Evolutionary conservation across 192 early-diverging fungal species (phyloP).

Genomic region (Gonapodya prolifera): DNA sequence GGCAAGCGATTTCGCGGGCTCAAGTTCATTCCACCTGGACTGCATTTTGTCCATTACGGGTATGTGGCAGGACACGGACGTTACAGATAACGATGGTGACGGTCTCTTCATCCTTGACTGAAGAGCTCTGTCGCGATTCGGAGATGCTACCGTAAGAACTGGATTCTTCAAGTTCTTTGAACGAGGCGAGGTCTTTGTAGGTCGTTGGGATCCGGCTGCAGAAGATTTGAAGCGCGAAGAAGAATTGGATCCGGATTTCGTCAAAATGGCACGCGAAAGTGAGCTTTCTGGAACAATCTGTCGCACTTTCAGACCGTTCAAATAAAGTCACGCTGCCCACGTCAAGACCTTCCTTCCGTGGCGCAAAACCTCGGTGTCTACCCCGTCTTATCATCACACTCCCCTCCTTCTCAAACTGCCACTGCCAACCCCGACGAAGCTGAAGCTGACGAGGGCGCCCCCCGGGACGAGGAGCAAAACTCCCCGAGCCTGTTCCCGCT

Average conservation of each 20-base stretch:
- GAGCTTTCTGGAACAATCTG: conserved; percentile 10
- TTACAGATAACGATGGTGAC: conserved; percentile 12
- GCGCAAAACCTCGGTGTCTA: neutral
- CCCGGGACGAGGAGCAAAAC: conserved; percentile 25
- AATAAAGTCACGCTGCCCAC: conserved; percentile 6
- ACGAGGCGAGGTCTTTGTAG: conserved; percentile 48
- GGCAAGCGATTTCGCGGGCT: conserved; percentile 86
- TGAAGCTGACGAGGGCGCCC: conserved; percentile 74
- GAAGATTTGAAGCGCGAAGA: conserved; percentile 53
- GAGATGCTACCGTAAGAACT: conserved; percentile 39
- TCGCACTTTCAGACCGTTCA: neutral
- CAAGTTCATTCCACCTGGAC: conserved; percentile 85
- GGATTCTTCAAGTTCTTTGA: conserved; percentile 67
- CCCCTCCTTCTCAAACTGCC: neutral
- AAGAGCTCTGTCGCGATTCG: conserved; percentile 11
- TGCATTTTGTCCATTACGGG: conserved; percentile 89
- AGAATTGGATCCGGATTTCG: conserved; percentile 44
- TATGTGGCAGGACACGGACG: conserved; percentile 13
- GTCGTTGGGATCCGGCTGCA: too few species aligned
- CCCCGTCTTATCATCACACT: neutral
- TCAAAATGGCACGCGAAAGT: conserved; percentile 50
- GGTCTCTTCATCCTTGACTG: conserved; percentile 9
- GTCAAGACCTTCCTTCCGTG: neutral
- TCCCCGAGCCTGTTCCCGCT: conserved; percentile 47
- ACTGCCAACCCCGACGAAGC: conserved; percentile 58